A percentile compares a stretch with the other conserved stretches of the same genome.
Evolutionary conservation across 495 filamentous ascomycete species (phyloP).

Genomic region (Neurospora sp.): DNA sequence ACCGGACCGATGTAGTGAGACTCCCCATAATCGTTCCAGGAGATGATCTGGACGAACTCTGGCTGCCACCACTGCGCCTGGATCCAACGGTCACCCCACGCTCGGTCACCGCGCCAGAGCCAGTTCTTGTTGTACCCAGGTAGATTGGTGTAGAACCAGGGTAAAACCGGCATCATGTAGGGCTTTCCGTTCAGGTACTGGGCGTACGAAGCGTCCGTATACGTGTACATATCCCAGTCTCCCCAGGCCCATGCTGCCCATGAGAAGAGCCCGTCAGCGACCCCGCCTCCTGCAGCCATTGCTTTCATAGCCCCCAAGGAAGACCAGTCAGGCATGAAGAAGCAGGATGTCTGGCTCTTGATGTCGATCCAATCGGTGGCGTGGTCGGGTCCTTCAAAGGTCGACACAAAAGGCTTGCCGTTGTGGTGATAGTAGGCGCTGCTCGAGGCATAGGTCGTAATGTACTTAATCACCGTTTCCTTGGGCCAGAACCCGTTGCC

Average conservation of each 20-base stretch:
- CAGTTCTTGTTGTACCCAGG: constrained; percentile 58
- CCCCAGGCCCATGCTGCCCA: constrained; percentile 2
- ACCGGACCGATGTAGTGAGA: constrained; percentile 52
- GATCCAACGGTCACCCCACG: constrained; percentile 65
- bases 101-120: constrained; percentile 53
- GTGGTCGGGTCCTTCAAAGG: constrained; percentile 48
- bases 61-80: constrained; percentile 49
- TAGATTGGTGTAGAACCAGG: constrained; percentile 59
- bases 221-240: too few relatives aligned
- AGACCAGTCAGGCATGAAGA: constrained; percentile 52
- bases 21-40: constrained; percentile 63
- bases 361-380: constrained; percentile 44
- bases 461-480: not conserved
- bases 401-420: constrained; percentile 45
- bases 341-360: constrained; percentile 30
- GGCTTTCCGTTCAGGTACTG: not conserved
- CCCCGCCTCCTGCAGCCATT: not conserved
- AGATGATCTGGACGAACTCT: constrained; percentile 46
- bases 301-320: constrained; percentile 32
- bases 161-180: constrained; percentile 61
- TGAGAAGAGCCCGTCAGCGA: constrained; percentile 9
- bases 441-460: constrained; percentile 22
- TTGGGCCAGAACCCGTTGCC: constrained; percentile 1
- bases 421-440: constrained; percentile 34
- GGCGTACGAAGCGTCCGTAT: not conserved